Evolutionary conservation across 2,329 filamentous ascomycete species (phyloP), one percentile per base, ranked within the genome.

Genomic region (Cadophora sp.): DNA sequence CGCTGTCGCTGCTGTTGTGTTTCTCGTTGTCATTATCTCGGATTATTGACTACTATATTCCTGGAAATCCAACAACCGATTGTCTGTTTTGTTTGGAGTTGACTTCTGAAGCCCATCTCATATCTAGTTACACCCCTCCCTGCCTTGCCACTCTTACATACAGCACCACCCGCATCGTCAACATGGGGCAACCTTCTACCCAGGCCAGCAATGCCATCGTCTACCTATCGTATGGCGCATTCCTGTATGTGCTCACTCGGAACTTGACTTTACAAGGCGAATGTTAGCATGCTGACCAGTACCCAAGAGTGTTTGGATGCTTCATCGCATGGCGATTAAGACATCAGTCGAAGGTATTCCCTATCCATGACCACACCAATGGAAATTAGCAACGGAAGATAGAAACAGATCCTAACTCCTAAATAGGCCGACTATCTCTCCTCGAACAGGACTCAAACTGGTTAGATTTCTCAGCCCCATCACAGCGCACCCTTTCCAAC

Each of bases 381-480:
- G 20, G 14, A 16, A 36, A 3, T 13, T 33, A 56, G 11, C 33
- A 18, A 55, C 3, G 18, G 3, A 8, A n/a, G 6, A 24, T 43
- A 13, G n/a, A 24, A 1, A 9, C 16, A 30, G 33, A 24, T 39
- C 20, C 33, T 58, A 14, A 58, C 20, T 18, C 22, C 3, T 41
- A 9, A 43, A 43, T 11, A 76, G 80, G 83, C 84, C 67, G 87
- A 93, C 75, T 94, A 91, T 79, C 83, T 95, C 68, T 85, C 91
- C 64, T 88, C 89, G 76, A 94, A 94, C 77, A 85, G 91, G 79
- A 94, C 92, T 81, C 92, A 95, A 83, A 92, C 90, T 83, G 92
- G 92, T 95, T 80, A 89, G 87, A 78, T 63, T 43, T 14, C 33
- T 27, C n/a, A 55, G 55, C 20, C 56, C 50, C 22, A 33, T 18